Evolutionary conservation across 2,329 filamentous ascomycete genomes (phyloP).

Genomic region (Aspergillus fumigatus): DNA sequence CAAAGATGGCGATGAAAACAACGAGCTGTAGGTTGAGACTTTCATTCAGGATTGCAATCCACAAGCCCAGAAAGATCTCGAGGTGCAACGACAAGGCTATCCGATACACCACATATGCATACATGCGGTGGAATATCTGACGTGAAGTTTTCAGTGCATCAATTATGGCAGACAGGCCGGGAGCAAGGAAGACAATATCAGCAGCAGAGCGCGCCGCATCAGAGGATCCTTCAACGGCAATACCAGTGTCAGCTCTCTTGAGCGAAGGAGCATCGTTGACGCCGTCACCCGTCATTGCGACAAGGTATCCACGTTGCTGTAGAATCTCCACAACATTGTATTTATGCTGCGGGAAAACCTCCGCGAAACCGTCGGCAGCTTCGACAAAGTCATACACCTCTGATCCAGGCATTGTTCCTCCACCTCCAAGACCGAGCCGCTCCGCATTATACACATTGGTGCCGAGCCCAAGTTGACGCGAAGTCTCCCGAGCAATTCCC

Average conservation of each 20-base stretch:
- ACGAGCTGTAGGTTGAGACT: slow-evolving; percentile 81
- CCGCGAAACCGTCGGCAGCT: slow-evolving; percentile 89
- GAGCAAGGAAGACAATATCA: slow-evolving; percentile 90
- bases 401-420: slow-evolving; percentile 88
- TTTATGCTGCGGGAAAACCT: slow-evolving; percentile 94
- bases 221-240: slow-evolving; percentile 87
- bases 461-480: slow-evolving; percentile 82
- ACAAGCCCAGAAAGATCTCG: slow-evolving; percentile 85
- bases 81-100: slow-evolving; percentile 88
- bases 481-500: slow-evolving; percentile 87
- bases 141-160: slow-evolving; percentile 88
- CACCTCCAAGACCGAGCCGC: slow-evolving; percentile 82
- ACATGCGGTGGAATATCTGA: slow-evolving; percentile 96
- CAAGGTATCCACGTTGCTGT: slow-evolving; percentile 86
- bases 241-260: slow-evolving; percentile 95
- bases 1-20: slow-evolving; percentile 93
- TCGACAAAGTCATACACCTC: slow-evolving; percentile 95
- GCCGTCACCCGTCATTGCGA: slow-evolving; percentile 95
- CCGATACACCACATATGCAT: slow-evolving; percentile 92
- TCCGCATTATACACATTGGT: slow-evolving; percentile 94
- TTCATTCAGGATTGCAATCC: slow-evolving; percentile 83
- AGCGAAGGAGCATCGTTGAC: slow-evolving; percentile 90
- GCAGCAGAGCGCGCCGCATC: slow-evolving; percentile 87
- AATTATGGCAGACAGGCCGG: slow-evolving; percentile 86
- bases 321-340: slow-evolving; percentile 91